Conservation (phyloP, 257 asterid species). For the Solanum medicagineum region DNA sequence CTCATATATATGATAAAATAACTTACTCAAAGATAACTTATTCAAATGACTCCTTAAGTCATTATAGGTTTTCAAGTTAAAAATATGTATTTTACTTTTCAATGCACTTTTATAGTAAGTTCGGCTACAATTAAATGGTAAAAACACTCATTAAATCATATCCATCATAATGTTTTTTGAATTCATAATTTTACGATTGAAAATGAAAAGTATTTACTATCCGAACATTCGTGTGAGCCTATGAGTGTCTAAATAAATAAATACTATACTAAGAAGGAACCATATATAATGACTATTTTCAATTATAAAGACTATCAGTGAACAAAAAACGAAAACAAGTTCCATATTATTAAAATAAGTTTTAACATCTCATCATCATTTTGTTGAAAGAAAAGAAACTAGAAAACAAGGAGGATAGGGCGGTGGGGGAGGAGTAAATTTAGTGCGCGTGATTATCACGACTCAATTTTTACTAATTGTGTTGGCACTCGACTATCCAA, state of each 20-base stretch:
- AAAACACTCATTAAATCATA: neutral
- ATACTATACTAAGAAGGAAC: neutral
- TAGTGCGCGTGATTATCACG: too few species aligned
- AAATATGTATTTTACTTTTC: neutral
- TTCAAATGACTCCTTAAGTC: neutral
- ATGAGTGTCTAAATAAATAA: neutral
- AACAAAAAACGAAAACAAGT: neutral
- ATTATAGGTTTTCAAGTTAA: neutral
- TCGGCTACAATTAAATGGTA: neutral
- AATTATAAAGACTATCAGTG: neutral
- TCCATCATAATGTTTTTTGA: neutral
- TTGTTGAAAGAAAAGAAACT: too few species aligned
- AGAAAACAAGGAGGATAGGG: too few species aligned
- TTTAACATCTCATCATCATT: too few species aligned
- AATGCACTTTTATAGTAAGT: neutral
- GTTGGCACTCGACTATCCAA: neutral
- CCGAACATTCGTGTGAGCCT: neutral
- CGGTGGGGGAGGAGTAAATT: too few species aligned
- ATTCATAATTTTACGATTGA: neutral
- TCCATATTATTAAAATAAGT: too few species aligned
- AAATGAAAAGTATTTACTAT: neutral
- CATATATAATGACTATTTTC: neutral
- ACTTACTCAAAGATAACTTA: too few species aligned
- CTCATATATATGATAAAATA: too few species aligned
- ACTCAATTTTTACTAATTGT: too few species aligned